A percentile compares a stretch with the other conserved stretches of the same genome.
Evolutionary conservation across 176 grass and related monocot genomes (phyloP).

Genomic region (Bothriochloa decipiens): DNA sequence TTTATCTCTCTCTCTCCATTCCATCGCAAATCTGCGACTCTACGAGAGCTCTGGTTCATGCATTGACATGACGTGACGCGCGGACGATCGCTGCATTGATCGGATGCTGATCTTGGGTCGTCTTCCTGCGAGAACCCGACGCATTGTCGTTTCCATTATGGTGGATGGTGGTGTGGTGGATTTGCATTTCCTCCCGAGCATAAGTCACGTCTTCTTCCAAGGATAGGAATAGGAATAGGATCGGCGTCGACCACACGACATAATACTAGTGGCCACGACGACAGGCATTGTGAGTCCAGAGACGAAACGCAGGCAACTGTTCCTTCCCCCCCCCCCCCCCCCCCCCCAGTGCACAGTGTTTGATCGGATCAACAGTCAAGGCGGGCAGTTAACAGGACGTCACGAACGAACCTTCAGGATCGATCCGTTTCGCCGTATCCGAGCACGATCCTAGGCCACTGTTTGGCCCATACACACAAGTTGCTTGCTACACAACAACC

Average conservation of each 20-base stretch:
- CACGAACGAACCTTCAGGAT: not conserved
- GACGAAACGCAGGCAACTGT: not conserved
- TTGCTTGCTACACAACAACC: slow-evolving; percentile 24
- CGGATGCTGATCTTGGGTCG: not conserved
- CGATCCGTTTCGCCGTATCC: not conserved
- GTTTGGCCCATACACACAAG: slow-evolving; percentile 29
- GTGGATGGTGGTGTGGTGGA: not conserved
- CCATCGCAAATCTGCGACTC: slow-evolving; percentile 4
- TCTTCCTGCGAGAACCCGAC: not conserved
- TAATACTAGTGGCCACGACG: not conserved
- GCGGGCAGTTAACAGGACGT: not conserved
- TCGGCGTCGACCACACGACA: not conserved
- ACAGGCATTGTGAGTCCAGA: not conserved
- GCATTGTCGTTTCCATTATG: not conserved
- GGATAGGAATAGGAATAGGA: not conserved
- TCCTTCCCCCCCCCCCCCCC: too few relatives aligned
- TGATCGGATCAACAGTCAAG: not conserved
- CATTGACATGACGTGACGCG: slow-evolving; percentile 30
- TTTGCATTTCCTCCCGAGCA: not conserved
- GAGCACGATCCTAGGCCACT: not conserved
- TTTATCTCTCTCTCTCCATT: not conserved
- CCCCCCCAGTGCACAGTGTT: not conserved
- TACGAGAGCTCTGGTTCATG: not conserved
- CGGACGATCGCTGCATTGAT: not conserved
- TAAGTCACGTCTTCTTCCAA: not conserved